These are phyloP conservation scores for Boletus sp. DNA, from an alignment of 768 basidiomycete genomes.

Conservation along the genomic window DNA sequence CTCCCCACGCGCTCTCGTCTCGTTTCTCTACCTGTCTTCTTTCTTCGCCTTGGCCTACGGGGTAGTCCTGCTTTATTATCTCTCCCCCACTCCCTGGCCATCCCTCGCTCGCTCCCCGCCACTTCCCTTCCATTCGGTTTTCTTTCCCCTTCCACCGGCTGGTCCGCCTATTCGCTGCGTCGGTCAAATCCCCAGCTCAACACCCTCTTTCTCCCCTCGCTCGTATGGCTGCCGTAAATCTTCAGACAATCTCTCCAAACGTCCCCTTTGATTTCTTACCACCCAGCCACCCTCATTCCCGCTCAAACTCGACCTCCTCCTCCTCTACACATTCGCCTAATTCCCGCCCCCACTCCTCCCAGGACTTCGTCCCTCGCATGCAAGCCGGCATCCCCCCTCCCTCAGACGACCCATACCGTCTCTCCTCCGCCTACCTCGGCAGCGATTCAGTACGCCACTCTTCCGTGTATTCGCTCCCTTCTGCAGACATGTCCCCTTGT, in stretches of 20 bases:
- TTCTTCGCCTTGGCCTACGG: conserved; percentile 26
- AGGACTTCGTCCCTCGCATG: conserved; percentile 56
- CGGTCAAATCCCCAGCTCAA: conserved; percentile 29
- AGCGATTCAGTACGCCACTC: conserved; percentile 45
- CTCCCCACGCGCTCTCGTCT: conserved; percentile 18
- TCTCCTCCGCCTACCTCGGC: conserved; percentile 52
- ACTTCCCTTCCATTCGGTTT: background rate
- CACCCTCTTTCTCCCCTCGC: conserved; percentile 37
- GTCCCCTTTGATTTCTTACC: conserved; percentile 72
- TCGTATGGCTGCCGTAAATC: conserved; percentile 69
- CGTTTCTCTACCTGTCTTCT: conserved; percentile 4
- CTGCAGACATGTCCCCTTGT: conserved; percentile 42
- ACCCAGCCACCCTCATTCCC: conserved; percentile 59
- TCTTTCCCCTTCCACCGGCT: conserved; percentile 39
- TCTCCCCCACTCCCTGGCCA: background rate
- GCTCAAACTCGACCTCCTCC: conserved; percentile 76
- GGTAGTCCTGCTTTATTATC: conserved; percentile 18
- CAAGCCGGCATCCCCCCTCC: conserved; percentile 48
- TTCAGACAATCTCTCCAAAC: conserved; percentile 66
- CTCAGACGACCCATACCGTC: conserved; percentile 69
- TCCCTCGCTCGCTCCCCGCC: background rate
- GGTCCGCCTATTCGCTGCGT: conserved; percentile 48
- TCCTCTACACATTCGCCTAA: conserved; percentile 68
- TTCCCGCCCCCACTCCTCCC: conserved; percentile 77
- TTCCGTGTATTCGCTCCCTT: conserved; percentile 41